Base-by-base conservation (phyloP, 1,284 basidiomycete species). In the Malassezia sp. region DNA sequence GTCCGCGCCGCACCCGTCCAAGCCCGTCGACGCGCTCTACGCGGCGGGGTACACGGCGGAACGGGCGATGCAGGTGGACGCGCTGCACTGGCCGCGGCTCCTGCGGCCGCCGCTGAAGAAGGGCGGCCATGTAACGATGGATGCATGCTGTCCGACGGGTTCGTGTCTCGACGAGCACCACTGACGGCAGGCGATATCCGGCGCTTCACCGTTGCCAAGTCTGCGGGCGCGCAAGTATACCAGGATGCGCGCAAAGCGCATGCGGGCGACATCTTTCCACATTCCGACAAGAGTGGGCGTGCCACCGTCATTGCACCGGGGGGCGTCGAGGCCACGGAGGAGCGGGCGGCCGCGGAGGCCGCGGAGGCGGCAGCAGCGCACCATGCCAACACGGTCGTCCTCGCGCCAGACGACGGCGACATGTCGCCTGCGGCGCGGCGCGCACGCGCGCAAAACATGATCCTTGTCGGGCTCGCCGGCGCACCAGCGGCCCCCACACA, bases 251-350 rank as follows among this genome's bases (percentile, higher is more conserved):
- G 91, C 35, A 96, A 96, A 72, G 80, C 84, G 0, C 74, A 73
- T 17, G 95, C 90, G 88, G 93, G 93, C 10, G 93, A 97, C 69
- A 75, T 87, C 10, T 96, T 93, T 72, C 91, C 93, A 4, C 89
- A 96, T 33, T 20, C 18, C 6, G 24, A 43, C n/a, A 26, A n/a
- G 0, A 27, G 17, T 2, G 20, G 47, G 11, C 35, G 32, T 14
- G 21, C 47, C 12, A 31, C 26, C 8, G 12, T 31, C 18, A 22
- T 18, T 27, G 37, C 37, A 8, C 24, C 37, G 37, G 14, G 27
- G 8, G n/a, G n/a, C n/a, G n/a, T n/a, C n/a, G n/a, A n/a, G n/a
- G n/a, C n/a, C n/a, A n/a, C n/a, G n/a, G n/a, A n/a, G n/a, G n/a
- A n/a, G n/a, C n/a, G n/a, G n/a, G n/a, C n/a, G n/a, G n/a, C n/a